Conservation (phyloP, 2,329 filamentous ascomycete genomes). For the Didymella lethalis region DNA sequence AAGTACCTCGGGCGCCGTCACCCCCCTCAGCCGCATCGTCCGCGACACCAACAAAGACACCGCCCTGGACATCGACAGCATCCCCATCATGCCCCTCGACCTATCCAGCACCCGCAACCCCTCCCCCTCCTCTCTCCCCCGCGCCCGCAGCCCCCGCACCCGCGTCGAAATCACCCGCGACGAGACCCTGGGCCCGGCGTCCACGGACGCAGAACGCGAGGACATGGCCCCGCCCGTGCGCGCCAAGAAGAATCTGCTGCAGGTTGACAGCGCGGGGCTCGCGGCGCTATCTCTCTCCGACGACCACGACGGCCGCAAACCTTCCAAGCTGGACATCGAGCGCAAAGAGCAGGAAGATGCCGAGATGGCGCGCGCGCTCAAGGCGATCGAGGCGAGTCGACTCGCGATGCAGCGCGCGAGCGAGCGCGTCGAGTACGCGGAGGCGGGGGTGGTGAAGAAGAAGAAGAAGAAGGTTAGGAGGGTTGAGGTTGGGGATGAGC, state of each 20-base stretch:
- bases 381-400: slow-evolving; percentile 84
- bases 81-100: slow-evolving; percentile 93
- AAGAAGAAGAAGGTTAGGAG: slow-evolving; percentile 62
- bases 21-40: slow-evolving; percentile 79
- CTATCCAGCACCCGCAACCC: slow-evolving; percentile 59
- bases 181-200: slow-evolving; percentile 55
- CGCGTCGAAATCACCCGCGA: slow-evolving; percentile 58
- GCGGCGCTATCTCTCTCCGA: slow-evolving; percentile 69
- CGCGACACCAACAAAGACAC: slow-evolving; percentile 69
- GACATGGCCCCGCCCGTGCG: slow-evolving; percentile 45
- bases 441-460: slow-evolving; percentile 69
- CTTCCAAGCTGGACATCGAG: slow-evolving; percentile 65
- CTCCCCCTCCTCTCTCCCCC: slow-evolving; percentile 29
- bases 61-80: slow-evolving; percentile 88
- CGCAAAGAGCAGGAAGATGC: slow-evolving; percentile 77
- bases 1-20: slow-evolving; percentile 68
- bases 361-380: slow-evolving; percentile 88
- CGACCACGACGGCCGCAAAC: slow-evolving; percentile 56
- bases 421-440: slow-evolving; percentile 75
- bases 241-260: slow-evolving; percentile 72
- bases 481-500: slow-evolving; percentile 62
- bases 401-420: slow-evolving; percentile 88
- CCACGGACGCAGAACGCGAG: slow-evolving; percentile 39
- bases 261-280: slow-evolving; percentile 87
- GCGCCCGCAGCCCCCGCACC: slow-evolving; percentile 40